Base-by-base conservation (phyloP, 2,329 filamentous ascomycete species). In the Hypocrella siamensis region DNA sequence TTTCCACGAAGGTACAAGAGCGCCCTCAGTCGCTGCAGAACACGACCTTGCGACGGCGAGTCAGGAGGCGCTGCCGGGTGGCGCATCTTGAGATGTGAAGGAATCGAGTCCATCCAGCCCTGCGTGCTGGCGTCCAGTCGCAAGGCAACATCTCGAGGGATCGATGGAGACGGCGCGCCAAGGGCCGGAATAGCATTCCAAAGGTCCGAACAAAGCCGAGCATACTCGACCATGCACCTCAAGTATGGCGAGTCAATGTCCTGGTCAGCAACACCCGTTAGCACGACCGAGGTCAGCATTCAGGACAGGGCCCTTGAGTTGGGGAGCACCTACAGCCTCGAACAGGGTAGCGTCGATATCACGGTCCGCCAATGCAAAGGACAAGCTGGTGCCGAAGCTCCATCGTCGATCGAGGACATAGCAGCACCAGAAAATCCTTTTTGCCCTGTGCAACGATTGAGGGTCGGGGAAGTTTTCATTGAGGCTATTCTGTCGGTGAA, bases 341-440 rank as follows among this genome's bases (percentile, higher is more conserved):
- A 60, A 60, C 1, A 67, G 40, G 24, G 58, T 54, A 0, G 61
- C 58, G 31, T 67, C 63, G 36, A 67, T 60, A 30, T 66, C 63
- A 0, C 55, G 52, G 32, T 67, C 62, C 9, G 61, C 51, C 4
- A 67, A 50, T 0, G 57, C 56, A 39, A 65, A 67, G 0, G 63
- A 61, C 15, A 67, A 41, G 10, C 63, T 61, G 0, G 61, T 66
- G 2, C 63, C 63, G 21, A 67, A 64, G 8, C 61, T 65, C 59
- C 61, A 68, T 16, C 63, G 57, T 1, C 62, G 57, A 31, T 67
- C 64, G 1, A 68, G 52, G 0, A 63, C 57, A 33, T 67, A 67
- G 14, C 65, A 59, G 19, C 56, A 62, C 61, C 63, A 68, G 36
- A 67, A 67, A 0, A 66, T 51, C 2, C 52, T 44, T 1, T 49